Percentiles rank a stretch among this genome's conserved stretches.
phyloP scores from a whole-genome alignment of 805 yeast species.

The Yamadazyma akitaensis region DNA sequence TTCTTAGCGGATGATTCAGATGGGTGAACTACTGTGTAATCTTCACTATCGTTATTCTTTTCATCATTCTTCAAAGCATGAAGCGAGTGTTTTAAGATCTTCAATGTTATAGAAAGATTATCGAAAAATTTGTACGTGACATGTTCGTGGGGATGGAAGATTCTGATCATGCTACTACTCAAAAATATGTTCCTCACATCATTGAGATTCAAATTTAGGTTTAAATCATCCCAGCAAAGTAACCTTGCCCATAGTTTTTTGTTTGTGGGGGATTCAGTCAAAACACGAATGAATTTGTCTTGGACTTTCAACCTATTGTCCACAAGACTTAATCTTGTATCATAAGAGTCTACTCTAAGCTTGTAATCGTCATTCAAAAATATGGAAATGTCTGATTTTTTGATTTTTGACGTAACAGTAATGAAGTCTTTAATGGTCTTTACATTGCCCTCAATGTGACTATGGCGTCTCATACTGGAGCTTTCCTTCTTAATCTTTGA shows the following conservation, averaged over 20 bases:
- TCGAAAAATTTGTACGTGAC: conserved; percentile 38
- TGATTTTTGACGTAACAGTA: conserved; percentile 13
- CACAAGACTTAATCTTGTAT: conserved; percentile 10
- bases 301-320: conserved; percentile 10
- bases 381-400: conserved; percentile 22
- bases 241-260: conserved; percentile 50
- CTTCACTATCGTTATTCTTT: neutral
- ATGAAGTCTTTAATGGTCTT: conserved; percentile 2
- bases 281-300: conserved; percentile 34
- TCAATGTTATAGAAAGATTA: conserved; percentile 31
- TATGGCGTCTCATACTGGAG: neutral
- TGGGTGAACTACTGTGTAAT: conserved; percentile 25
- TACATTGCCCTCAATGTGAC: neutral
- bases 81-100: conserved; percentile 33
- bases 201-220: conserved; percentile 11
- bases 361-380: conserved; percentile 49
- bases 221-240: conserved; percentile 35
- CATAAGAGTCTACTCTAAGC: conserved; percentile 43
- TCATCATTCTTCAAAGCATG: conserved; percentile 18
- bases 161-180: conserved; percentile 23
- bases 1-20: conserved; percentile 25
- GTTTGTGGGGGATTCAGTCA: conserved; percentile 52
- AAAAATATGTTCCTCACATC: conserved; percentile 19
- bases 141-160: conserved; percentile 38
- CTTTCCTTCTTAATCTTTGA: conserved; percentile 22